Evolutionary conservation across 352 stramenopile genomes (phyloP).

Genomic region (Phytopythium mirpurense): DNA sequence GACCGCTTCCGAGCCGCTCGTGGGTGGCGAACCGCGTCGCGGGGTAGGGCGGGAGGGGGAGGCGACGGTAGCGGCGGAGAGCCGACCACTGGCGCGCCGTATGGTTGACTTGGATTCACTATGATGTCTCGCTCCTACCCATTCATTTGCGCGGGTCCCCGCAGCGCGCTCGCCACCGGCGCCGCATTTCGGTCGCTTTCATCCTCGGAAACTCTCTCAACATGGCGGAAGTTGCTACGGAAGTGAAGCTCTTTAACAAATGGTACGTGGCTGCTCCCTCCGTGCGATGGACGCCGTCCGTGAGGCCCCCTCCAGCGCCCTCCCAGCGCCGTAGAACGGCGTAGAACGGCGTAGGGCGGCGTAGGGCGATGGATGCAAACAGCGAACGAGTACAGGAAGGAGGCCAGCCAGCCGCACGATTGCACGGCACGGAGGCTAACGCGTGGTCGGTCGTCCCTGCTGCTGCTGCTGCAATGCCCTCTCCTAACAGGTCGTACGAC

Average conservation of each 20-base stretch:
- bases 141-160: constrained; percentile 60
- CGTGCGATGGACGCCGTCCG: not conserved
- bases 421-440: too few species aligned
- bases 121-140: constrained; percentile 65
- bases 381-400: too few species aligned
- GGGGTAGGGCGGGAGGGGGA: not conserved
- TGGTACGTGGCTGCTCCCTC: constrained; percentile 63
- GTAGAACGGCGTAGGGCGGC: too few species aligned
- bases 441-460: not conserved
- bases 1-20: not conserved
- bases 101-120: constrained; percentile 59
- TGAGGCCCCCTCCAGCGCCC: too few species aligned
- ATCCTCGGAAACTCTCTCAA: constrained; percentile 88
- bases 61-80: too few species aligned
- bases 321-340: too few species aligned
- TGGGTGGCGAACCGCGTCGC: not conserved
- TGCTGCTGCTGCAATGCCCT: too few species aligned
- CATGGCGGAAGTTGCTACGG: constrained; percentile 89
- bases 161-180: constrained; percentile 10
- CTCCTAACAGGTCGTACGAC: constrained; percentile 95
- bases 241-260: constrained; percentile 96
- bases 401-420: too few species aligned
- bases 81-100: constrained; percentile 26
- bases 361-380: too few species aligned
- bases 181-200: constrained; percentile 33